Evolutionary conservation across 345 rosid species (phyloP).

Genomic region (Acer negundo): DNA sequence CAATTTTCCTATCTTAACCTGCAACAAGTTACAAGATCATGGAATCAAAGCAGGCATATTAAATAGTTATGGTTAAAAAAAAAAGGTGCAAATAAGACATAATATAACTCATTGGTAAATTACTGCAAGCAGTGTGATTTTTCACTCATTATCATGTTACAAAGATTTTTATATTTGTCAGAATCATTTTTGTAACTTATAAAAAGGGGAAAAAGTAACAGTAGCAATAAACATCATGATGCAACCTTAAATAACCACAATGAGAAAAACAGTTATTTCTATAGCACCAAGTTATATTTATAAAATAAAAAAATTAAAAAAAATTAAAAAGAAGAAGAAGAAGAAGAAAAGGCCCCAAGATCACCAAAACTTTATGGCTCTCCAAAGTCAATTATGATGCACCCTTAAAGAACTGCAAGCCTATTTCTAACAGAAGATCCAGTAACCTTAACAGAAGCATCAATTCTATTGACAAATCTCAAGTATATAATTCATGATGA

Average conservation of each 20-base stretch:
- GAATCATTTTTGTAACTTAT: too few relatives aligned
- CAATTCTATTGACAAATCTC: not conserved
- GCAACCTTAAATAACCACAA: not conserved
- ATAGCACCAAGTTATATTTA: not conserved
- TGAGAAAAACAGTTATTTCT: not conserved
- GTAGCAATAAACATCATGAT: not conserved
- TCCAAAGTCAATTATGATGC: not conserved
- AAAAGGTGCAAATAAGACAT: not conserved
- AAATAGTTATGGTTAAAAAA: not conserved
- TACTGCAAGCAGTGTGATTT: not conserved
- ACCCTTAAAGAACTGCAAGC: not conserved
- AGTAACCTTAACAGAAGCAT: not conserved
- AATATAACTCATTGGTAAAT: not conserved
- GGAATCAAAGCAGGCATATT: not conserved
- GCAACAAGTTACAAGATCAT: conserved; percentile 31
- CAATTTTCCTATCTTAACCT: conserved; percentile 76
- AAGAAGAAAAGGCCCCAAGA: not conserved
- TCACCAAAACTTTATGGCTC: not conserved
- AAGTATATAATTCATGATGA: not conserved
- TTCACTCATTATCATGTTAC: not conserved
- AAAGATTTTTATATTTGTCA: not conserved
- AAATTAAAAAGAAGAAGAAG: not conserved
- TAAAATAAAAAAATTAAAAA: not conserved
- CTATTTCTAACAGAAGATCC: not conserved
- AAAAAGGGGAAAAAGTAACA: too few relatives aligned